A percentile compares a stretch with the other conserved stretches of the same genome.
Evolutionary conservation across 768 basidiomycete species (phyloP).

Genomic region (Xerocomellus amylosporus): DNA sequence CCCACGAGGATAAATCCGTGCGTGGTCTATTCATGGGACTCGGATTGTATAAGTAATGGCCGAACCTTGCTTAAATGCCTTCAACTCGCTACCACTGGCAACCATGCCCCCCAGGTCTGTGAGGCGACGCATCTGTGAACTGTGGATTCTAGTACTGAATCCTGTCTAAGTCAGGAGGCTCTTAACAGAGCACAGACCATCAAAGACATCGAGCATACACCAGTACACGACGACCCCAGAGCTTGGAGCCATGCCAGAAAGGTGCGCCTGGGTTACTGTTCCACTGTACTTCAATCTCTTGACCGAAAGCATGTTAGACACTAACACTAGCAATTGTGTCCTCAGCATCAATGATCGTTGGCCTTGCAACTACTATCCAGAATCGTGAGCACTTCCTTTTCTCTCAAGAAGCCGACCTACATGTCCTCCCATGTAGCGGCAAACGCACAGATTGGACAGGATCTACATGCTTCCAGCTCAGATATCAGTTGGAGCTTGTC

Average conservation of each 20-base stretch:
- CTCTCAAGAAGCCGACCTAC: neutral
- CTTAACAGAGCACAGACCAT: neutral
- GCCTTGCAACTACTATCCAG: conserved; percentile 25
- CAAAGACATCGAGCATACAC: conserved; percentile 36
- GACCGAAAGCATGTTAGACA: conserved; percentile 15
- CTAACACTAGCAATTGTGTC: conserved; percentile 26
- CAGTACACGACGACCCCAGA: conserved; percentile 59
- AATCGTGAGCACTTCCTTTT: conserved; percentile 22
- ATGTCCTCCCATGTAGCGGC: conserved; percentile 45
- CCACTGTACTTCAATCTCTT: neutral
- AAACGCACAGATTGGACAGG: conserved; percentile 58
- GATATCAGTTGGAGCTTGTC: conserved; percentile 70
- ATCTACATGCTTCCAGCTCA: conserved; percentile 57
- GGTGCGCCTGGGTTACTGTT: conserved; percentile 31
- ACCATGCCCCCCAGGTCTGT: conserved; percentile 15
- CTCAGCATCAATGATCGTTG: conserved; percentile 28
- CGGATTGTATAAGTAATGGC: neutral
- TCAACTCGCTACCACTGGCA: neutral
- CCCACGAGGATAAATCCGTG: neutral
- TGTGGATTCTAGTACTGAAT: neutral
- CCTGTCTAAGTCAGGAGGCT: neutral
- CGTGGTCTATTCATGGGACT: neutral
- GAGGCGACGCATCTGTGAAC: neutral
- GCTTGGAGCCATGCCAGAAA: conserved; percentile 55
- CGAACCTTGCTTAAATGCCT: neutral